phyloP scores from a whole-genome alignment of 2,329 filamentous ascomycete genomes.

The Colletotrichum tofieldiae region DNA sequence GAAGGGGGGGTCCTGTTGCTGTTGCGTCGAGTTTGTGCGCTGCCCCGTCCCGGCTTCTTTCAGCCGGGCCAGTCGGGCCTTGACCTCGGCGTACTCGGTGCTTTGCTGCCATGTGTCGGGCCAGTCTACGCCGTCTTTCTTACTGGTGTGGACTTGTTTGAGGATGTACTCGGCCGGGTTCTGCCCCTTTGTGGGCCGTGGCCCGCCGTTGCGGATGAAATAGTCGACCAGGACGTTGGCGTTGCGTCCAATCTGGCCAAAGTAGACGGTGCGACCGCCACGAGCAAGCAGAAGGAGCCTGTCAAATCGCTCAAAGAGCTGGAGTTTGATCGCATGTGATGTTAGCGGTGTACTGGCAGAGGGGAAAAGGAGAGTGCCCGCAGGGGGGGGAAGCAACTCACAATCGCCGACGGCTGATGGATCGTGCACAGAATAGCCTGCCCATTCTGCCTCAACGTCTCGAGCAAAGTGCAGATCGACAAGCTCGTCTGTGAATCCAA shows the following conservation, averaged over 20 bases:
- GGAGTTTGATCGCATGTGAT: background rate
- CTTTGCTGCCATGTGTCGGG: conserved; percentile 55
- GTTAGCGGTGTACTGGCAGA: background rate
- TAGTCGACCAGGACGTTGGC: conserved; percentile 67
- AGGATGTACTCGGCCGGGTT: conserved; percentile 82
- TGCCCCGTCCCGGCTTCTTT: background rate
- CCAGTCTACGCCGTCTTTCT: conserved; percentile 64
- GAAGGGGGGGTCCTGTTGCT: conserved; percentile 66
- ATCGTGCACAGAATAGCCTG: conserved; percentile 69
- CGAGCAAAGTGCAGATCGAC: conserved; percentile 80
- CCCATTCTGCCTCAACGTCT: conserved; percentile 71
- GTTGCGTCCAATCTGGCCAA: conserved; percentile 69
- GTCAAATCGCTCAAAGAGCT: conserved; percentile 68
- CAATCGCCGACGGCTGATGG: conserved; percentile 64
- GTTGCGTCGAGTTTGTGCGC: conserved; percentile 45
- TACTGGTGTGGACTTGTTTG: conserved; percentile 59
- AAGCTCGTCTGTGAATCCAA: conserved; percentile 83
- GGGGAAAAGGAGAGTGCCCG: fast-evolving
- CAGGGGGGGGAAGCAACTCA: conserved; percentile 13
- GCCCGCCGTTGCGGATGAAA: conserved; percentile 75
- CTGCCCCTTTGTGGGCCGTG: conserved; percentile 65
- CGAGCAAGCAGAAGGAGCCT: conserved; percentile 69
- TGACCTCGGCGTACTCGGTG: conserved; percentile 51
- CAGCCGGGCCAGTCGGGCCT: conserved; percentile 51
- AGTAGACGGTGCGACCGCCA: conserved; percentile 71